These are phyloP conservation scores for Candida incommunis DNA, from an alignment of 805 yeast species.

Conservation along the genomic window DNA sequence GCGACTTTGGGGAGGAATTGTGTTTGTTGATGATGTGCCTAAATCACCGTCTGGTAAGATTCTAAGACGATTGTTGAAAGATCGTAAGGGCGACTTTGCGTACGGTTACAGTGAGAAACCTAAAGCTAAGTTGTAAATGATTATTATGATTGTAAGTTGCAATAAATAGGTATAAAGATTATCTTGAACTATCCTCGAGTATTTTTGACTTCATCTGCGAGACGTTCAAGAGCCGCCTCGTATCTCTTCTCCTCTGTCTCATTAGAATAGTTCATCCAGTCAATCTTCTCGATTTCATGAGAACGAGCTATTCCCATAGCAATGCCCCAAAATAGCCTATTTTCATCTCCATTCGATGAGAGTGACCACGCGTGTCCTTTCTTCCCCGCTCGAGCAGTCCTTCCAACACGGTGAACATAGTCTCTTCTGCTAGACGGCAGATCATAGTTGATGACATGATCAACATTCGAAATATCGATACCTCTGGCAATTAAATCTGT, in stretches of 20 bases:
- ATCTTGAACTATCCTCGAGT: too few relatives aligned
- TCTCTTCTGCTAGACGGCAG: conserved; percentile 80
- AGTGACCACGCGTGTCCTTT: conserved; percentile 63
- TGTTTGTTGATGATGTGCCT: conserved; percentile 70
- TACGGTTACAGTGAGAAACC: conserved; percentile 9
- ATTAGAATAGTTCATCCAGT: conserved; percentile 15
- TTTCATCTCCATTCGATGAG: conserved; percentile 67
- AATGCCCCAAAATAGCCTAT: conserved; percentile 29
- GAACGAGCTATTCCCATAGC: conserved; percentile 17
- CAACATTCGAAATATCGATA: conserved; percentile 58
- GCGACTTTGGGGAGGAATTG: conserved; percentile 32
- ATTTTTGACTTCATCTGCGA: conserved; percentile 27
- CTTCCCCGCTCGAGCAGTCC: conserved; percentile 90
- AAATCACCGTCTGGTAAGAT: conserved; percentile 93
- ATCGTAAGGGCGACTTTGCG: conserved; percentile 19
- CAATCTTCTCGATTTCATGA: conserved; percentile 13
- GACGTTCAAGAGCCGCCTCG: conserved; percentile 27
- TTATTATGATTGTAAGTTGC: background rate
- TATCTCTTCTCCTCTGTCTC: conserved; percentile 28
- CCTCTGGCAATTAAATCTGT: conserved; percentile 97
- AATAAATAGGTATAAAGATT: background rate
- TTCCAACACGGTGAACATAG: conserved; percentile 90
- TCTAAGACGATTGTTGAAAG: conserved; percentile 79
- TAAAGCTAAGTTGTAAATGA: conserved; percentile 7
- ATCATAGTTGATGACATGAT: conserved; percentile 79